phyloP scores from a whole-genome alignment of 148 eudicot species.

The Fagopyrum esculentum region DNA sequence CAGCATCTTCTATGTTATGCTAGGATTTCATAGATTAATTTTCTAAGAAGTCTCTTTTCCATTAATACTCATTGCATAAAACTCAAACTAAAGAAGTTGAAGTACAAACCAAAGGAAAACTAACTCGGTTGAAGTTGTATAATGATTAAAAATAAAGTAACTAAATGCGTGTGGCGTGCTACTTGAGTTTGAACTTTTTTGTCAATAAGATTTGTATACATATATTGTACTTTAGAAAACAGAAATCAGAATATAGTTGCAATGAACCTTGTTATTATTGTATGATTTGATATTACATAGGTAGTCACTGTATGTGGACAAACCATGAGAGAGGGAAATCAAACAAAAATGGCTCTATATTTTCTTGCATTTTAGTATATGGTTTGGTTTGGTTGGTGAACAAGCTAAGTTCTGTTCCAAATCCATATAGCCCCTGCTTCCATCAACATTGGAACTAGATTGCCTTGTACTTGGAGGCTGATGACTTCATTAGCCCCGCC shows the following conservation, averaged over 20 bases:
- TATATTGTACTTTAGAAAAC: background rate
- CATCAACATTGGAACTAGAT: conserved; percentile 32
- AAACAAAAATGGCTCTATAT: background rate
- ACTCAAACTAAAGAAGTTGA: too few species aligned
- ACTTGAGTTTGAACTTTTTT: background rate
- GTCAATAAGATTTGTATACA: background rate
- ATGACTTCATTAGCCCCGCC: conserved; percentile 53
- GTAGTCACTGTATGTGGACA: background rate
- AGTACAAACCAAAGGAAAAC: background rate
- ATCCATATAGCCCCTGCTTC: conserved; percentile 43
- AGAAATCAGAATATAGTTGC: background rate
- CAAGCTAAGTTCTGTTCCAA: conserved; percentile 18
- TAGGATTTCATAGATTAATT: too few species aligned
- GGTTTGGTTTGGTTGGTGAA: background rate
- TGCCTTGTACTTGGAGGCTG: conserved; percentile 43
- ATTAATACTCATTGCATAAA: too few species aligned
- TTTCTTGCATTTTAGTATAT: background rate
- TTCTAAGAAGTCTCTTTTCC: too few species aligned
- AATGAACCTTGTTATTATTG: background rate
- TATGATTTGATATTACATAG: background rate
- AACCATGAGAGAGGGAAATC: background rate
- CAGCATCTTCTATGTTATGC: too few species aligned
- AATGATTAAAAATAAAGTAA: background rate
- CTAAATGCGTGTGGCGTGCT: background rate
- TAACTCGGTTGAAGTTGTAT: background rate